phyloP scores from a whole-genome alignment of 257 asterid species.

The Nicotiana obtusifolia region DNA sequence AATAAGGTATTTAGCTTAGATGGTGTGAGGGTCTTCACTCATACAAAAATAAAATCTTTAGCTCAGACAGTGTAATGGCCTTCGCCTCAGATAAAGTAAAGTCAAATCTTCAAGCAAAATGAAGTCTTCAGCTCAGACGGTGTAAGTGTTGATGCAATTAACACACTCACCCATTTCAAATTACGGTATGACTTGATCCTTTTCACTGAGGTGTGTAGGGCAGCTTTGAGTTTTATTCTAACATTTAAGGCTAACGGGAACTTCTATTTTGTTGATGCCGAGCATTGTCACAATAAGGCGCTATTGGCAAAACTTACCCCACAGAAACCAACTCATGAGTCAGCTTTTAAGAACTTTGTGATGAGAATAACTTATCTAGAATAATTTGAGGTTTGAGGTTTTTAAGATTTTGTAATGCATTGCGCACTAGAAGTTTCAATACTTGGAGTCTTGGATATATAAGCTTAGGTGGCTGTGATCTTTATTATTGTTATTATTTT shows the following conservation, averaged over 20 bases:
- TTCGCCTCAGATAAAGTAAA: no score
- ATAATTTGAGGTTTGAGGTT: neutral
- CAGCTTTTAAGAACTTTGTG: slow-evolving; percentile 69
- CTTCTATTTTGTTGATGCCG: slow-evolving; percentile 72
- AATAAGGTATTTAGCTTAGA: no score
- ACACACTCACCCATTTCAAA: no score
- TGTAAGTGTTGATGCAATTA: no score
- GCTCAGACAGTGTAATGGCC: no score
- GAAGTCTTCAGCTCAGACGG: no score
- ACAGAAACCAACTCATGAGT: slow-evolving; percentile 41
- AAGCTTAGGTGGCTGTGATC: neutral
- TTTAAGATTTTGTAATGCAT: neutral
- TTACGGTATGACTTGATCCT: no score
- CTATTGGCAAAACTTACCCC: slow-evolving; percentile 81
- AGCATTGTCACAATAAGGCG: slow-evolving; percentile 84
- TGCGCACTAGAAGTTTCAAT: neutral
- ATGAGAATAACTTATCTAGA: slow-evolving; percentile 6
- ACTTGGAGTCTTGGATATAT: neutral
- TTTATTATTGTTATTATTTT: neutral
- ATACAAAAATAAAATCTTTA: no score
- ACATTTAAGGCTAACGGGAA: slow-evolving; percentile 70
- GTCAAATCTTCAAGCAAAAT: no score
- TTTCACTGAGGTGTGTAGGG: no score
- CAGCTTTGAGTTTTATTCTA: no score
- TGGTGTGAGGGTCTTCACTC: no score